These are phyloP conservation scores for Oleoguttula mirabilis DNA, from an alignment of 495 filamentous ascomycete genomes.

Conservation along the genomic window DNA sequence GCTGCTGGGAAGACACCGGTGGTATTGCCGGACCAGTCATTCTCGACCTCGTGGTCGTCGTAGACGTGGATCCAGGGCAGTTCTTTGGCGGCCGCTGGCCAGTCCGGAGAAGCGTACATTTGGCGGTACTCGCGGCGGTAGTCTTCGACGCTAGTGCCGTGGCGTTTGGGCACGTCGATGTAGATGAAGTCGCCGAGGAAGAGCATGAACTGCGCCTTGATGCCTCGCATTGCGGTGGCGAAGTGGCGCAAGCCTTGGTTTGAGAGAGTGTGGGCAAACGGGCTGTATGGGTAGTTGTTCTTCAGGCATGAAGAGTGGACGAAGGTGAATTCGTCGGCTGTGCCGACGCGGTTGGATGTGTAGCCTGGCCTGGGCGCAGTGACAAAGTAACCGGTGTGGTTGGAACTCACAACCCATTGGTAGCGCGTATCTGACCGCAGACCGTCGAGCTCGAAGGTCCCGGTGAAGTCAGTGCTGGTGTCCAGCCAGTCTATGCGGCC, in stretches of 20 bases:
- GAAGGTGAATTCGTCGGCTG: constrained; percentile 57
- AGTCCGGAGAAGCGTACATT: constrained; percentile 85
- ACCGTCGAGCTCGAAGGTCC: constrained; percentile 43
- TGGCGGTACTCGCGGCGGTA: constrained; percentile 89
- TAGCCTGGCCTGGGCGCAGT: constrained; percentile 56
- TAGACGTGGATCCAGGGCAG: constrained; percentile 93
- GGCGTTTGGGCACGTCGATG: constrained; percentile 73
- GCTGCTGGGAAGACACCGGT: constrained; percentile 62
- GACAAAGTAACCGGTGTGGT: constrained; percentile 63
- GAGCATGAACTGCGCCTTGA: constrained; percentile 79
- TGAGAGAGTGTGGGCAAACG: constrained; percentile 64
- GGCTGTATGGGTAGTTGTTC: constrained; percentile 75
- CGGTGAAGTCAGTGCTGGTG: constrained; percentile 72
- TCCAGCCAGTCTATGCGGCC: constrained; percentile 52
- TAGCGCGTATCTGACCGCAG: constrained; percentile 55
- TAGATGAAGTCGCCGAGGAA: constrained; percentile 99
- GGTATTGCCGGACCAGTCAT: constrained; percentile 71
- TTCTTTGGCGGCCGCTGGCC: constrained; percentile 52
- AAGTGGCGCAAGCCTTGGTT: constrained; percentile 66
- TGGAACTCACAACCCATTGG: constrained; percentile 71
- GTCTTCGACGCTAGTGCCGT: constrained; percentile 55
- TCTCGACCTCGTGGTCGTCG: constrained; percentile 92
- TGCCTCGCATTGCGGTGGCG: constrained; percentile 46
- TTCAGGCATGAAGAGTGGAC: constrained; percentile 86
- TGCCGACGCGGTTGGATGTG: constrained; percentile 33